These are phyloP conservation scores for Vitis cinerea DNA, from an alignment of 164 flowering plant species.

Conservation along the genomic window DNA sequence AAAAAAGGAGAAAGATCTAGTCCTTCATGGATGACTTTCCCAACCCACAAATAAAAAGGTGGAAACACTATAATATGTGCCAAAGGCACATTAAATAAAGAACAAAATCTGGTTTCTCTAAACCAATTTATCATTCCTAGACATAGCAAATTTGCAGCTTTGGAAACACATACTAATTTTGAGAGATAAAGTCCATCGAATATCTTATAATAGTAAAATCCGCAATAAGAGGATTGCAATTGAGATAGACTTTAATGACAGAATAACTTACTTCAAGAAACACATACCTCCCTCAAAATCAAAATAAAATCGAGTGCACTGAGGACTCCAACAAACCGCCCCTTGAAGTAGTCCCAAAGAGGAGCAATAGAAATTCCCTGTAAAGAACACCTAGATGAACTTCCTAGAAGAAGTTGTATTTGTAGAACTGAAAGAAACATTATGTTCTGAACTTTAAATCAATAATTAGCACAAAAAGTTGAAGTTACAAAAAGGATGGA, in stretches of 20 bases:
- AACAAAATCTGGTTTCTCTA: not conserved
- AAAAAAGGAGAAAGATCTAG: too few species aligned
- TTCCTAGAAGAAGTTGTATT: slow-evolving; percentile 8
- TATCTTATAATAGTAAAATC: not conserved
- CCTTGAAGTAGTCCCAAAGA: slow-evolving; percentile 78
- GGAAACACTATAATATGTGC: too few species aligned
- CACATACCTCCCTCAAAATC: slow-evolving; percentile 81
- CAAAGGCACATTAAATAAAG: not conserved
- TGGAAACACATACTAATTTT: not conserved
- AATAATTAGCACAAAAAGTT: too few species aligned
- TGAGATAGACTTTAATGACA: slow-evolving; percentile 1
- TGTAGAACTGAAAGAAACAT: too few species aligned
- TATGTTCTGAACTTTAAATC: too few species aligned
- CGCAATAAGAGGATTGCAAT: not conserved
- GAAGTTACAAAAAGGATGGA: too few species aligned
- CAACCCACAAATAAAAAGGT: too few species aligned
- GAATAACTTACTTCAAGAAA: not conserved
- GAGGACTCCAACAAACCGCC: slow-evolving; percentile 83
- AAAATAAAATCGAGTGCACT: slow-evolving; percentile 85
- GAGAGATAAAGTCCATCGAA: not conserved
- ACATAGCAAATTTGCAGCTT: not conserved
- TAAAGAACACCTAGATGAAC: slow-evolving; percentile 31
- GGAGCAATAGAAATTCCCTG: slow-evolving; percentile 92
- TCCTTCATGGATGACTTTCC: too few species aligned
- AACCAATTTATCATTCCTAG: not conserved